Percentiles rank a stretch among this genome's conserved stretches.
phyloP scores from a whole-genome alignment of 768 basidiomycete species.

The Pulveroboletus ravenelii region DNA sequence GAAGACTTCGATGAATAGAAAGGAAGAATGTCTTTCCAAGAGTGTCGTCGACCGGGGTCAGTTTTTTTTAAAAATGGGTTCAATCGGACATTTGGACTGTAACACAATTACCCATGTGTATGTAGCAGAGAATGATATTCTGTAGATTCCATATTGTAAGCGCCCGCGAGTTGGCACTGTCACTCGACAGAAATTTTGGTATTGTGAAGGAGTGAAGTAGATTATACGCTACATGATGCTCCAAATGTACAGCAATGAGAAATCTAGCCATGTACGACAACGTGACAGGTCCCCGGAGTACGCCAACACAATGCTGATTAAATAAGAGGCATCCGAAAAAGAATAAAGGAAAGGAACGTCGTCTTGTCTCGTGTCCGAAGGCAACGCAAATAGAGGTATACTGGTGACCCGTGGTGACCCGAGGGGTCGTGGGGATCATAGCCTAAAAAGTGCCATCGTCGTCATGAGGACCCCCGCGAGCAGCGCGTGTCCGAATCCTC shows the following conservation, averaged over 20 bases:
- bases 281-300: background rate
- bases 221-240: constrained; percentile 3
- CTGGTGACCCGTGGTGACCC: too few relatives aligned
- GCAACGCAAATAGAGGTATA: background rate
- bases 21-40: background rate
- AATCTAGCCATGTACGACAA: background rate
- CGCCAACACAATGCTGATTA: background rate
- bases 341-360: background rate
- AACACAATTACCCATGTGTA: background rate
- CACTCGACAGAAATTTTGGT: background rate
- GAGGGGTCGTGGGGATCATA: background rate
- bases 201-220: background rate
- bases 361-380: background rate
- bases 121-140: background rate
- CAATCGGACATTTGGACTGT: constrained; percentile 9
- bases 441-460: background rate
- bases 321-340: background rate
- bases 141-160: background rate
- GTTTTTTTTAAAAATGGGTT: background rate
- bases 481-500: background rate
- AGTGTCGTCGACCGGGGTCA: background rate
- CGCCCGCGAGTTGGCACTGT: background rate
- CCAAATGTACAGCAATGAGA: background rate
- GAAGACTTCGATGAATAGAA: constrained; percentile 26
- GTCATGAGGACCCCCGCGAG: background rate